phyloP scores from a whole-genome alignment of 768 basidiomycete genomes.

The Lentinus brumalis region DNA sequence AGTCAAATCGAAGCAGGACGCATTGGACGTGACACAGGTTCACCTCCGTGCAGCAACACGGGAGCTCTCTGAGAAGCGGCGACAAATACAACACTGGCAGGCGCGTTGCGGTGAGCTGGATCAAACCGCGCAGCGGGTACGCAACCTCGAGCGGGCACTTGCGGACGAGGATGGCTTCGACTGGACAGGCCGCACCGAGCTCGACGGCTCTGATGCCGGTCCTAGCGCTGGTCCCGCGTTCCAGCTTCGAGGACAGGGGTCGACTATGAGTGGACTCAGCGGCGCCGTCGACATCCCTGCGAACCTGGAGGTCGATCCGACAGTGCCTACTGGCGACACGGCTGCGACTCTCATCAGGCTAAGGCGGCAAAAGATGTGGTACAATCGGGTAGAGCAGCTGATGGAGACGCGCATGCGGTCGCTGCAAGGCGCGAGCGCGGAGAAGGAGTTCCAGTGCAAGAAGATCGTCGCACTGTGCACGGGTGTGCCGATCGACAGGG shows the following conservation, averaged over 20 bases:
- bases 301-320: slow-evolving; percentile 73
- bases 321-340: slow-evolving; percentile 62
- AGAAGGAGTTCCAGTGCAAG: slow-evolving; percentile 90
- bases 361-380: slow-evolving; percentile 81
- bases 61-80: slow-evolving; percentile 87
- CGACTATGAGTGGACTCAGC: slow-evolving; percentile 65
- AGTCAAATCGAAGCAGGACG: slow-evolving; percentile 83
- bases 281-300: slow-evolving; percentile 64
- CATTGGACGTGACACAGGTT: slow-evolving; percentile 83
- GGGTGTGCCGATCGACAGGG: slow-evolving; percentile 81
- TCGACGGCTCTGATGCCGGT: slow-evolving; percentile 42
- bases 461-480: slow-evolving; percentile 90
- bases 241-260: slow-evolving; percentile 64
- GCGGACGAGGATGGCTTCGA: slow-evolving; percentile 81
- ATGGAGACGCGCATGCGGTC: slow-evolving; percentile 68
- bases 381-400: slow-evolving; percentile 73
- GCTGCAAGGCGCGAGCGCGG: slow-evolving; percentile 78
- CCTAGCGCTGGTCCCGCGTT: slow-evolving; percentile 61
- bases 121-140: slow-evolving; percentile 74
- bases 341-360: slow-evolving; percentile 66
- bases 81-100: slow-evolving; percentile 80
- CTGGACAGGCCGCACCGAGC: slow-evolving; percentile 77
- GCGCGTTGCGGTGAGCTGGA: slow-evolving; percentile 75
- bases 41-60: slow-evolving; percentile 89
- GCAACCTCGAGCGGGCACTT: slow-evolving; percentile 82